These are phyloP conservation scores for Ceratobasidium theobromae DNA, from an alignment of 1,284 basidiomycete species.

Conservation along the genomic window DNA sequence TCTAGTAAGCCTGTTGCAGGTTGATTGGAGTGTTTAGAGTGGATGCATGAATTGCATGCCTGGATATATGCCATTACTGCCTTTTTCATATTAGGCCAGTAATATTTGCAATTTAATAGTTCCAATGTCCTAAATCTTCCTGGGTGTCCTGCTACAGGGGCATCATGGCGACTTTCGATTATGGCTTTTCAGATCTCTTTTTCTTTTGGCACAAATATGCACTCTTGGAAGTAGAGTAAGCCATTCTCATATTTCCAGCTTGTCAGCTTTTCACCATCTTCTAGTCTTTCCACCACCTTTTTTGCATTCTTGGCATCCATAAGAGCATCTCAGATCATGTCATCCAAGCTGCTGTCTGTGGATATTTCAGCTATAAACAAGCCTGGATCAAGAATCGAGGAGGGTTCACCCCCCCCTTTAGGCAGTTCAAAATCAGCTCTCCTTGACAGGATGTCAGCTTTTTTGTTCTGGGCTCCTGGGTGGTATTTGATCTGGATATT, in stretches of 20 bases:
- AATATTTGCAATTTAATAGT: conserved; percentile 27
- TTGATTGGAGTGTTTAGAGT: conserved; percentile 33
- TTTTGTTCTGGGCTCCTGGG: conserved; percentile 36
- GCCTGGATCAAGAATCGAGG: background rate
- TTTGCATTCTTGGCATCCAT: background rate
- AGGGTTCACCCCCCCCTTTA: no score
- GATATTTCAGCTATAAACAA: background rate
- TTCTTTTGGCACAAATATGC: conserved; percentile 34
- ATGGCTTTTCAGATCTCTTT: background rate
- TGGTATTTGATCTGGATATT: conserved; percentile 38
- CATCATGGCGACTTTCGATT: conserved; percentile 22
- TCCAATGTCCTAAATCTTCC: conserved; percentile 28
- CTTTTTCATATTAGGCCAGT: conserved; percentile 34
- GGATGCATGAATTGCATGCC: conserved; percentile 38
- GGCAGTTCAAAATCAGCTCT: conserved; percentile 36
- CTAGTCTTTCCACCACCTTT: background rate
- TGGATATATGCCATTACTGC: conserved; percentile 35
- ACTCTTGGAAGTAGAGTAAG: conserved; percentile 5
- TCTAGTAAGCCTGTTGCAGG: conserved; percentile 33
- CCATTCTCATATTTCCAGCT: background rate
- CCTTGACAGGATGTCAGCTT: conserved; percentile 40
- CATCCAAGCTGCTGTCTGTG: no score
- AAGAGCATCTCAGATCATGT: no score
- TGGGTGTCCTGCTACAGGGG: conserved; percentile 29
- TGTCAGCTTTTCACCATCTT: background rate